phyloP scores from a whole-genome alignment of 1,284 basidiomycete genomes.

The Leccinum variabile region DNA sequence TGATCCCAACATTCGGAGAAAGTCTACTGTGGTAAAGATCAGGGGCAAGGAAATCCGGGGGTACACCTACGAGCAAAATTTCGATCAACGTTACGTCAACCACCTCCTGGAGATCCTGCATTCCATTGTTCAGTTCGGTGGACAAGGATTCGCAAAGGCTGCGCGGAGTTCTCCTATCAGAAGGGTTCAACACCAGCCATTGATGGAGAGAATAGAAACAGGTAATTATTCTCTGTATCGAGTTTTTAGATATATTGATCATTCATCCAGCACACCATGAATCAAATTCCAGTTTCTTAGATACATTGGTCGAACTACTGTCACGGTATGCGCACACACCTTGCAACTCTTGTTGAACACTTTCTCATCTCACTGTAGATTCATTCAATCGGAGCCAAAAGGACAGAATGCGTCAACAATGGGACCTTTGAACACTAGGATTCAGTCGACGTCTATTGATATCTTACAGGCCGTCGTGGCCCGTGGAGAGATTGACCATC shows the following conservation, averaged over 20 bases:
- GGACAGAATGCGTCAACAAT: constrained; percentile 48
- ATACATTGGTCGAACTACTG: constrained; percentile 68
- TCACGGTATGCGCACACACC: constrained; percentile 52
- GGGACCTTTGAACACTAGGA: constrained; percentile 57
- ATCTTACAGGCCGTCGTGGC: constrained; percentile 81
- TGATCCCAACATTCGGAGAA: constrained; percentile 63
- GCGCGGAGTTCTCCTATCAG: constrained; percentile 60
- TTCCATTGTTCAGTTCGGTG: constrained; percentile 82
- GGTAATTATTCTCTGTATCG: constrained; percentile 40
- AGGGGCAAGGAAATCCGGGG: constrained; percentile 66
- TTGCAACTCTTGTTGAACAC: background rate
- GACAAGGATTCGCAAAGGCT: constrained; percentile 80
- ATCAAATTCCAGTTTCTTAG: constrained; percentile 68
- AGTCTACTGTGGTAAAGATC: constrained; percentile 50
- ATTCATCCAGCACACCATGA: constrained; percentile 50
- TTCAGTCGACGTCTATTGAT: constrained; percentile 79
- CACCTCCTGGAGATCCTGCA: constrained; percentile 77
- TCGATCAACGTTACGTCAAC: constrained; percentile 74
- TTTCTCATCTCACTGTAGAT: constrained; percentile 43
- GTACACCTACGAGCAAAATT: constrained; percentile 69
- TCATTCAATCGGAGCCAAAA: constrained; percentile 74
- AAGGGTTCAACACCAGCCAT: constrained; percentile 57
- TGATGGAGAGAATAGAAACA: constrained; percentile 58
- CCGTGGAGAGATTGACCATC: constrained; percentile 70
- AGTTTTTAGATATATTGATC: constrained; percentile 17